Percentiles rank a stretch among this genome's conserved stretches.
phyloP scores from a whole-genome alignment of 2,329 filamentous ascomycete genomes.

The Juglanconis oblonga region DNA sequence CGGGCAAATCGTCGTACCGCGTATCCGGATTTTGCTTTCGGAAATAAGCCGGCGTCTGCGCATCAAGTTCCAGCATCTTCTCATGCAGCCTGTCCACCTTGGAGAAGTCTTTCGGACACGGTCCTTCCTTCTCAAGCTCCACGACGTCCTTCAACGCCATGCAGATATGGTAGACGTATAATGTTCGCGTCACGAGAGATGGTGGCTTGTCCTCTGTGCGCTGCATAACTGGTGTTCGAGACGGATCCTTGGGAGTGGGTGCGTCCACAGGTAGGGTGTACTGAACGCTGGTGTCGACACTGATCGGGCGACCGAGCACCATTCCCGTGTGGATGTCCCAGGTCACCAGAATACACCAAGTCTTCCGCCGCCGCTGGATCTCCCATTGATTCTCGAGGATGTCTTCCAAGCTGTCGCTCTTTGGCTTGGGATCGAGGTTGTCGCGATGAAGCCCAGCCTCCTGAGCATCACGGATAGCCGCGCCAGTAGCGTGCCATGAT shows the following conservation, averaged over 20 bases:
- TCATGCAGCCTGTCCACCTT: slow-evolving; percentile 54
- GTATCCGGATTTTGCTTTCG: slow-evolving; percentile 55
- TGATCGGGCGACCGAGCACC: slow-evolving; percentile 54
- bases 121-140: slow-evolving; percentile 54
- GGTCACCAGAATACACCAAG: slow-evolving; percentile 53
- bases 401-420: slow-evolving; percentile 43
- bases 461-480: slow-evolving; percentile 59
- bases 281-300: slow-evolving; percentile 46
- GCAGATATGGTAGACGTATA: slow-evolving; percentile 49
- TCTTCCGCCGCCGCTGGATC: slow-evolving; percentile 51
- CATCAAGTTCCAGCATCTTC: slow-evolving; percentile 45
- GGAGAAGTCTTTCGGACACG: slow-evolving; percentile 51
- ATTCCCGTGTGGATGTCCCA: slow-evolving; percentile 55
- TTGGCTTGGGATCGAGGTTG: slow-evolving; percentile 48
- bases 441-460: slow-evolving; percentile 60
- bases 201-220: slow-evolving; percentile 51
- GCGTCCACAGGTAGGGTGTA: slow-evolving; percentile 54
- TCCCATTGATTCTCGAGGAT: slow-evolving; percentile 57
- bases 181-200: slow-evolving; percentile 51
- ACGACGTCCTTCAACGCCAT: slow-evolving; percentile 51
- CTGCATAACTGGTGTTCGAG: slow-evolving; percentile 44
- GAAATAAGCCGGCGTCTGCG: slow-evolving; percentile 50
- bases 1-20: slow-evolving; percentile 51
- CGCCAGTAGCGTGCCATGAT: slow-evolving; percentile 49
- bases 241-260: slow-evolving; percentile 43